Evolutionary conservation across 1,284 basidiomycete species (phyloP).

Genomic region (Stygiomarasmius scandens): DNA sequence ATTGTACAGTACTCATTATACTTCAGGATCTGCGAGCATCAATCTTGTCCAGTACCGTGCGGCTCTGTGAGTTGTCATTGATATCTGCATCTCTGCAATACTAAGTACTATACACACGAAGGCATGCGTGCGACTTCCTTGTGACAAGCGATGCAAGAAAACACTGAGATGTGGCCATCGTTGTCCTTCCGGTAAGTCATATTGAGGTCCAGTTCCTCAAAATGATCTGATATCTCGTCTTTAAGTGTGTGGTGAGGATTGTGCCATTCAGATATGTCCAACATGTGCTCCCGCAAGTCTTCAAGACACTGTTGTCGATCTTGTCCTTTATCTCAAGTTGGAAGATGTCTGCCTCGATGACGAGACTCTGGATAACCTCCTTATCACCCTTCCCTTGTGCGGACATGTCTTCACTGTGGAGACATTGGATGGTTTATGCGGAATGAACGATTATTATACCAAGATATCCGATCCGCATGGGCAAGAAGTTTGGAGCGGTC

Average conservation of each 20-base stretch:
- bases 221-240: slow-evolving; percentile 16
- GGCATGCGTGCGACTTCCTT: slow-evolving; percentile 71
- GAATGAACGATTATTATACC: slow-evolving; percentile 56
- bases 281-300: slow-evolving; percentile 46
- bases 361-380: slow-evolving; percentile 48
- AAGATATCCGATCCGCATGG: slow-evolving; percentile 24
- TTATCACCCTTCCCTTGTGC: slow-evolving; percentile 61
- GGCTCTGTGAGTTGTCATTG: slow-evolving; percentile 55
- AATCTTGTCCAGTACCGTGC: slow-evolving; percentile 65
- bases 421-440: slow-evolving; percentile 64
- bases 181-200: slow-evolving; percentile 61
- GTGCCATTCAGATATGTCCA: slow-evolving; percentile 57
- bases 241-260: slow-evolving; percentile 72
- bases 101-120: slow-evolving; percentile 29
- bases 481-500: slow-evolving; percentile 34
- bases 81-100: not conserved
- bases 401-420: slow-evolving; percentile 73
- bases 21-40: slow-evolving; percentile 55
- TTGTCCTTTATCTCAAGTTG: slow-evolving; percentile 56
- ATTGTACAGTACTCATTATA: no score
- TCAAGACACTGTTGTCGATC: slow-evolving; percentile 53
- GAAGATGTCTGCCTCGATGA: slow-evolving; percentile 49
- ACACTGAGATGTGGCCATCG: slow-evolving; percentile 59
- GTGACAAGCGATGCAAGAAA: slow-evolving; percentile 56
- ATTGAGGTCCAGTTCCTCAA: no score